phyloP scores from a whole-genome alignment of 1,284 basidiomycete genomes.

The Volvariella volvacea region DNA sequence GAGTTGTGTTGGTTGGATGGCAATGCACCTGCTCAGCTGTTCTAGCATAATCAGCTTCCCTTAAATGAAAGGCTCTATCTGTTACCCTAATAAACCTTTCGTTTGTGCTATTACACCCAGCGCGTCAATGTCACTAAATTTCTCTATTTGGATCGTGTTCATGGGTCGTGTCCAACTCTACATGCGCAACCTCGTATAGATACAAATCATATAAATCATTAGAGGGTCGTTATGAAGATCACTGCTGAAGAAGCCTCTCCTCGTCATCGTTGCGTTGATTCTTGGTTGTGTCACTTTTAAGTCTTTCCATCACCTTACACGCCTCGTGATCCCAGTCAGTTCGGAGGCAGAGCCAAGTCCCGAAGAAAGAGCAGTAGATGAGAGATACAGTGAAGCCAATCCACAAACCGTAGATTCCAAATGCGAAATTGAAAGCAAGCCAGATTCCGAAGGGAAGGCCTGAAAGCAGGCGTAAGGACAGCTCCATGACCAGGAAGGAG shows the following conservation, averaged over 20 bases:
- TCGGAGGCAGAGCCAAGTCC: slow-evolving; percentile 41
- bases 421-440: slow-evolving; percentile 48
- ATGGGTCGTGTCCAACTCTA: too few species aligned
- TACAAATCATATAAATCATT: too few species aligned
- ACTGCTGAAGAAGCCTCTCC: background rate
- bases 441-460: slow-evolving; percentile 62
- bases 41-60: too few species aligned
- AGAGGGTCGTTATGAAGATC: too few species aligned
- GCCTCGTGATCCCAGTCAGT: slow-evolving; percentile 65
- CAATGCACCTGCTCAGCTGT: too few species aligned
- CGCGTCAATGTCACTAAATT: too few species aligned
- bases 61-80: too few species aligned
- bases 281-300: slow-evolving; percentile 29
- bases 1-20: too few species aligned
- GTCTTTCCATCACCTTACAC: slow-evolving; percentile 44
- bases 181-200: too few species aligned
- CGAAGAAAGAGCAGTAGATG: slow-evolving; percentile 42
- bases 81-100: too few species aligned
- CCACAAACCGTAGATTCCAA: slow-evolving; percentile 59
- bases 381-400: slow-evolving; percentile 58
- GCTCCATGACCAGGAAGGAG: background rate
- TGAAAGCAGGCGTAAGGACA: slow-evolving; percentile 4
- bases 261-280: slow-evolving; percentile 6
- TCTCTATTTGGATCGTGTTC: too few species aligned
- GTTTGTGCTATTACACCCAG: too few species aligned